These are phyloP conservation scores for Dothidotthia symphoricarpi DNA, from an alignment of 2,329 filamentous ascomycete species.

Conservation along the genomic window DNA sequence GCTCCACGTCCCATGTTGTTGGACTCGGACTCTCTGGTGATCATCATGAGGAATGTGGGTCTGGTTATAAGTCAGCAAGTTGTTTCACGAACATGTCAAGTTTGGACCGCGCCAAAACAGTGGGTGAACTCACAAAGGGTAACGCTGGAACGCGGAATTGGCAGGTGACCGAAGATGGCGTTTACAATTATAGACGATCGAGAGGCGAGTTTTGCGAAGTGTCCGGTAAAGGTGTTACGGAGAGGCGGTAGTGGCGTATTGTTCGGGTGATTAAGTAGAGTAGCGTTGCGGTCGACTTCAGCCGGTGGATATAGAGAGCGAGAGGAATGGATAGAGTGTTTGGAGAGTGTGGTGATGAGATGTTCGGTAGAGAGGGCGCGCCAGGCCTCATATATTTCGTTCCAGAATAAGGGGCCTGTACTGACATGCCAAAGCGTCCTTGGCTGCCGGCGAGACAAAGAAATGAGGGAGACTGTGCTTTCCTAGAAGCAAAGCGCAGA, in stretches of 20 bases:
- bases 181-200: conserved; percentile 6
- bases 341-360: conserved; percentile 19
- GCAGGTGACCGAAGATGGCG: conserved; percentile 16
- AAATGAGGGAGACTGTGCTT: conserved; percentile 42
- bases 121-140: conserved; percentile 21
- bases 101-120: conserved; percentile 9
- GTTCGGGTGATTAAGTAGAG: conserved; percentile 27
- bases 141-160: conserved; percentile 18
- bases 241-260: conserved; percentile 9
- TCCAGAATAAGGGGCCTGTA: conserved; percentile 29
- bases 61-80: conserved; percentile 36
- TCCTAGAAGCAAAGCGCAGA: conserved; percentile 36
- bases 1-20: conserved; percentile 52
- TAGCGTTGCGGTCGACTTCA: conserved; percentile 32
- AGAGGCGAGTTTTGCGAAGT: conserved; percentile 20
- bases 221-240: conserved; percentile 8
- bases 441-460: conserved; percentile 41
- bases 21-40: conserved; percentile 43
- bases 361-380: conserved; percentile 25
- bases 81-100: conserved; percentile 17
- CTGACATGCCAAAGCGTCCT: conserved; percentile 33
- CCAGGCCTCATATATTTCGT: conserved; percentile 33
- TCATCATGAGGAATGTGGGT: conserved; percentile 39
- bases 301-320: conserved; percentile 26
- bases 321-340: conserved; percentile 20